Evolutionary conservation across 768 basidiomycete genomes (phyloP).

Genomic region (Suillus cothurnatus): DNA sequence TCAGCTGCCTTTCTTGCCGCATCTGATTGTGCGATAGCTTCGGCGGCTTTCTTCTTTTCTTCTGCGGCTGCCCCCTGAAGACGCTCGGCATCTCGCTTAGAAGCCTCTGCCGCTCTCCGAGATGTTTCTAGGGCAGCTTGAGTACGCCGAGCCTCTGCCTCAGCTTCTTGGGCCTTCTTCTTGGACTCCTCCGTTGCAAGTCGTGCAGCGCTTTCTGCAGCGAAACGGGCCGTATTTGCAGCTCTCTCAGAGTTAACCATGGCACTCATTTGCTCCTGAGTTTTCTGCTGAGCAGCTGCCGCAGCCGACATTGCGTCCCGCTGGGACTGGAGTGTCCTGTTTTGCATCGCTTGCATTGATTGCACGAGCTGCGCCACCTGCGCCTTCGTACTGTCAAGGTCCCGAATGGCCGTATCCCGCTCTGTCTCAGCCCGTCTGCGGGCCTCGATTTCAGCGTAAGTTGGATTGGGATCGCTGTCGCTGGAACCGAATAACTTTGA

Average conservation of each 20-base stretch:
- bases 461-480: neutral
- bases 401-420: neutral
- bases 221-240: neutral
- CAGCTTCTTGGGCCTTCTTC: neutral
- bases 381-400: neutral
- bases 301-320: neutral
- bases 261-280: neutral
- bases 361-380: conserved; percentile 1
- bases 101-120: neutral
- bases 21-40: conserved; percentile 4
- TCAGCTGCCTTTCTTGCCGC: neutral
- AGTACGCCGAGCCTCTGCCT: neutral
- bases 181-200: neutral
- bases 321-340: neutral
- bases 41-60: conserved; percentile 7
- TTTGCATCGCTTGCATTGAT: neutral
- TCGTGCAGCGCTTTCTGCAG: conserved; percentile 2
- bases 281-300: neutral
- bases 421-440: neutral
- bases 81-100: conserved; percentile 1
- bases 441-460: neutral
- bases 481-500: neutral
- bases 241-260: conserved; percentile 8
- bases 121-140: neutral
- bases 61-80: conserved; percentile 6